A percentile compares a stretch with the other conserved stretches of the same genome.
Evolutionary conservation across 176 grass and related monocot species (phyloP).

Genomic region (Ananas comosus): DNA sequence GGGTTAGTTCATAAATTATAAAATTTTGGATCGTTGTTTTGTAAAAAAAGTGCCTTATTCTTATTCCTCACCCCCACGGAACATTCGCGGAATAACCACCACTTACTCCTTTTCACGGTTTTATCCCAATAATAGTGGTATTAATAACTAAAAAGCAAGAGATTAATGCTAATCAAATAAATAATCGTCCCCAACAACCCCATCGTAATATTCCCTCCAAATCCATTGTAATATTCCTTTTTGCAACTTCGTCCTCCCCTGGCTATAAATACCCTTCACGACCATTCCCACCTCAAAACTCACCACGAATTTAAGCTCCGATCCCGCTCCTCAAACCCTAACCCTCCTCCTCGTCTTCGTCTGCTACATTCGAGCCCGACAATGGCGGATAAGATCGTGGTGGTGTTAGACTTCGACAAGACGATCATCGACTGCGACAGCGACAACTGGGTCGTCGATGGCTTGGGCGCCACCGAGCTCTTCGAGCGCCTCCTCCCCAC

Average conservation of each 20-base stretch:
- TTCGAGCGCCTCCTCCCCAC: constrained; percentile 83
- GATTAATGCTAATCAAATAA: too few species aligned
- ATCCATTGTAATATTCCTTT: too few species aligned
- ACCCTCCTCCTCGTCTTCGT: background rate
- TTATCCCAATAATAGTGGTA: too few species aligned
- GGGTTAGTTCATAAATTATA: too few species aligned
- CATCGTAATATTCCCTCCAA: constrained; percentile 40
- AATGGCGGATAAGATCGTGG: constrained; percentile 42
- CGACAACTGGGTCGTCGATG: constrained; percentile 73
- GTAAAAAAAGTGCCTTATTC: too few species aligned
- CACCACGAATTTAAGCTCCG: constrained; percentile 13
- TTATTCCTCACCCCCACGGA: too few species aligned
- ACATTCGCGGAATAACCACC: too few species aligned
- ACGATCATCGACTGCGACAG: constrained; percentile 92
- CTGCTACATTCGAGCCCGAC: background rate
- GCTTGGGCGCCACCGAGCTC: constrained; percentile 40
- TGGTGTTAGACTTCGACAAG: constrained; percentile 93
- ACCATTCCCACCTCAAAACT: background rate
- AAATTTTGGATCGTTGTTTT: too few species aligned
- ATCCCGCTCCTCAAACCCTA: background rate
- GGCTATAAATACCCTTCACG: constrained; percentile 27
- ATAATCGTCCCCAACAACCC: too few species aligned
- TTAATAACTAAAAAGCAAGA: too few species aligned
- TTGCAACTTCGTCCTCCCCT: constrained; percentile 37
- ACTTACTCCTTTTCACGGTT: too few species aligned